Base-by-base conservation (phyloP, 345 rosid genomes). In the Gossypium sturtianum region DNA sequence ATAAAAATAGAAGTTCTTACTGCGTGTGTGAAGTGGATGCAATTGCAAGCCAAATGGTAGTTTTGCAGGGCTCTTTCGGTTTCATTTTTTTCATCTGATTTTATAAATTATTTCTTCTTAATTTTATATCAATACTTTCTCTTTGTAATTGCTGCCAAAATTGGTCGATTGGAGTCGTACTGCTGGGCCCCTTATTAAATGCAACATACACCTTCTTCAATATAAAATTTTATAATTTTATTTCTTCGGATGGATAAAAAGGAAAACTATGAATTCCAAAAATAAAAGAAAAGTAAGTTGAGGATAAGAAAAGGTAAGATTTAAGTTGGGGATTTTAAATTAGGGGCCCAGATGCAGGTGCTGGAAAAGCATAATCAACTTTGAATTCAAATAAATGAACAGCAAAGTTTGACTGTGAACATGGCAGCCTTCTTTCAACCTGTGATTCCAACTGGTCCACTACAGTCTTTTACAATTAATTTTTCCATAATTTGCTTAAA, bases 321-420 rank as follows among this genome's bases (percentile, higher is more conserved):
- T 2, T 53, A 67, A 11, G 2, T 66, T 43, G 13, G 45, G 71
- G 19, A 67, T 67, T 64, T 64, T n/a, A 67, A 67, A 66, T 44
- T 66, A 22, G 34, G 20, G 19, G 29, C 12, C 19, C 56, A 22
- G 56, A 1, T 4, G 12, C 56, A 22, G 56, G 15, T 5, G 34
- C 20, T 47, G 71, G 12, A 67, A 34, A 67, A 15, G 16, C 56
- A 45, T 3, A 17, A 47, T 13, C 71, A 47, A 22, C 12, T 47
- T 67, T 67, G 71, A 67, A 67, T 67, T 67, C 71, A 47, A 66
- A 20, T 10, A 20, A 20, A 45, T 66, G 29, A 51, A 2, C 70
- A 66, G 38, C 54, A 45, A 47, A 67, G 56, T 67, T 47, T 47
- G 71, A 67, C 54, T 44, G 54, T 45, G 49, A 41, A 44, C 56